These are phyloP conservation scores for Hypoxylon sp. DNA, from an alignment of 2,329 filamentous ascomycete genomes.

Conservation along the genomic window DNA sequence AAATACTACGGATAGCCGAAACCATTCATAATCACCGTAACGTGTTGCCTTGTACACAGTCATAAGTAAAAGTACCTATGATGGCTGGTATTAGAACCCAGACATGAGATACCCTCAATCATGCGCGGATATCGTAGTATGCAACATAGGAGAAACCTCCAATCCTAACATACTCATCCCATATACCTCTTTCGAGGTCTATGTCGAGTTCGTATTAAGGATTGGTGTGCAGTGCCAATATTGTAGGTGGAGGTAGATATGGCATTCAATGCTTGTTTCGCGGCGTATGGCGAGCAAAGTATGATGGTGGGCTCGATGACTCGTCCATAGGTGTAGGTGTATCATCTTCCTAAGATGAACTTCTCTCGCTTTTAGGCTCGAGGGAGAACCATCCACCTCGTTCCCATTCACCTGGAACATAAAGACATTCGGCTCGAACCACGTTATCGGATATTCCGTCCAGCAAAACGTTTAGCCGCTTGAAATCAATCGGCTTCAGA, in stretches of 20 bases:
- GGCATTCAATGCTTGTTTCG: background rate
- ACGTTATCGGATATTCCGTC: constrained; percentile 75
- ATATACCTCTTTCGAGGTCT: background rate
- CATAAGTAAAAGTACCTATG: background rate
- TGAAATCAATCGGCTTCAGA: constrained; percentile 88
- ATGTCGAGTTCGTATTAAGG: background rate
- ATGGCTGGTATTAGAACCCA: background rate
- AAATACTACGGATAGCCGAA: constrained; percentile 3
- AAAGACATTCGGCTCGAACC: constrained; percentile 73
- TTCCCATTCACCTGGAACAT: constrained; percentile 82
- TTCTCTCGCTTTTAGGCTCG: constrained; percentile 11
- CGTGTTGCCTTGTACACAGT: background rate
- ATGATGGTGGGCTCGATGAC: background rate
- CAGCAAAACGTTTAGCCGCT: constrained; percentile 77
- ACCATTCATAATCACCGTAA: background rate
- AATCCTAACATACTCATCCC: background rate
- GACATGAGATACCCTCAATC: background rate
- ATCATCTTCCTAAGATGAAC: constrained; percentile 13
- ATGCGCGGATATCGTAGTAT: background rate
- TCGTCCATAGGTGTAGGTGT: background rate
- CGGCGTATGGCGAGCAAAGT: background rate
- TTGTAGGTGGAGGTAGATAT: background rate
- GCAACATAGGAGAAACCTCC: background rate
- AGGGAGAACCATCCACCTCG: constrained; percentile 84
- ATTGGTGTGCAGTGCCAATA: background rate